A percentile compares a stretch with the other conserved stretches of the same genome.
These are phyloP conservation scores for Dryas integrifolia DNA, from an alignment of 331 rosid species.

Conservation along the genomic window DNA sequence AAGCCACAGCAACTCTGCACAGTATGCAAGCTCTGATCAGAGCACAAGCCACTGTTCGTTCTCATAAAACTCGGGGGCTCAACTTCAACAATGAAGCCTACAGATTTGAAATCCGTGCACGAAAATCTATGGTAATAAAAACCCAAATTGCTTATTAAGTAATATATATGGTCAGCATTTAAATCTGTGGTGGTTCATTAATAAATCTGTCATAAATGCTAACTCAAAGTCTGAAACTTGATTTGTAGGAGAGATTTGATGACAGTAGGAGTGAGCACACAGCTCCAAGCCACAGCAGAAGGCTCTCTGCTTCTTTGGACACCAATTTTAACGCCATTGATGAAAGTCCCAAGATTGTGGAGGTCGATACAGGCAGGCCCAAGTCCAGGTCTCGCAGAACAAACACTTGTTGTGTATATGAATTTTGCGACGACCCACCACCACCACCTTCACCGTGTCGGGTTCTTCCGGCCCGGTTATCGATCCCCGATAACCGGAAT, in stretches of 20 bases:
- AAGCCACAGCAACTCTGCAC: conserved; percentile 65
- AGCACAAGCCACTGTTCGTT: conserved; percentile 82
- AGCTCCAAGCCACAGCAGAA: conserved; percentile 57
- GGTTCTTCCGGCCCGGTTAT: conserved; percentile 47
- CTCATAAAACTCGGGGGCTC: conserved; percentile 48
- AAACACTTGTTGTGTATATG: conserved; percentile 64
- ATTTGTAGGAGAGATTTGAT: conserved; percentile 67
- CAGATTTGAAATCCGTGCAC: conserved; percentile 49
- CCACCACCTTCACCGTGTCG: conserved; percentile 45
- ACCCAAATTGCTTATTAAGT: background rate
- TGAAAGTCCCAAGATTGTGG: conserved; percentile 78
- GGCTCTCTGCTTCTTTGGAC: conserved; percentile 60
- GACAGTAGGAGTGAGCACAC: conserved; percentile 51
- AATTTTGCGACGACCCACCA: conserved; percentile 54
- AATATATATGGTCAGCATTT: conserved; percentile 6
- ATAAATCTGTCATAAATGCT: conserved; percentile 1
- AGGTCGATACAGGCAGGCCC: conserved; percentile 72
- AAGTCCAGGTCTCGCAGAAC: conserved; percentile 67
- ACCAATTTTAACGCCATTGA: conserved; percentile 40
- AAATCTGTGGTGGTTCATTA: background rate
- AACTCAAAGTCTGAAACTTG: background rate
- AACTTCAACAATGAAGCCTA: conserved; percentile 23
- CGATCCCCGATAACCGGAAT: conserved; percentile 46
- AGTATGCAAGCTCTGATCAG: conserved; percentile 86
- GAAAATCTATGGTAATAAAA: conserved; percentile 61